Evolutionary conservation across 2,329 filamentous ascomycete species (phyloP).

Genomic region (Colletotrichum liaoningense): DNA sequence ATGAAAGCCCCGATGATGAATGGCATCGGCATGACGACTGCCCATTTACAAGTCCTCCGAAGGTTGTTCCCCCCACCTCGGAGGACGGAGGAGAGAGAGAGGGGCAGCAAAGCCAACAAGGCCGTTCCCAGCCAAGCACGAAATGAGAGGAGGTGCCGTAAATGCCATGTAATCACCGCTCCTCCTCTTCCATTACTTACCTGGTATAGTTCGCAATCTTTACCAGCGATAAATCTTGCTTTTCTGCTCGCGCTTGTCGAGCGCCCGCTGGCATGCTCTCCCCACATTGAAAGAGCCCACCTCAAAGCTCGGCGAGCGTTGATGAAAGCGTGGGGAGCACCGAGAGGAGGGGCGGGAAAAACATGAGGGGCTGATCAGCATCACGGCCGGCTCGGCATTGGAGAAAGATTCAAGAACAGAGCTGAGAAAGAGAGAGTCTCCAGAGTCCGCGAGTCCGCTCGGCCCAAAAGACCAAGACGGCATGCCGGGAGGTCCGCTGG

Average conservation of each 20-base stretch:
- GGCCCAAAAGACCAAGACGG: constrained; percentile 15
- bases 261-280: background rate
- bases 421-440: no score
- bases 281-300: no score
- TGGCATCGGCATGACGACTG: background rate
- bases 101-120: background rate
- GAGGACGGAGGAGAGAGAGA: background rate
- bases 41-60: background rate
- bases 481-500: background rate
- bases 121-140: background rate
- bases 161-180: constrained; percentile 20
- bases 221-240: background rate
- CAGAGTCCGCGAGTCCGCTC: background rate
- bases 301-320: no score
- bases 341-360: background rate
- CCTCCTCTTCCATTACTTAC: background rate
- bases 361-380: background rate
- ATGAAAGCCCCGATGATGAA: background rate
- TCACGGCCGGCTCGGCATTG: constrained; percentile 16
- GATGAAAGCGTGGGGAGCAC: background rate
- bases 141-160: constrained; percentile 31
- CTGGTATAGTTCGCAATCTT: background rate
- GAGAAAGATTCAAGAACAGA: background rate
- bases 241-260: background rate
- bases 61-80: background rate